Conservation (phyloP, 192 early-diverging fungal species). For the Funneliformis mosseae region DNA sequence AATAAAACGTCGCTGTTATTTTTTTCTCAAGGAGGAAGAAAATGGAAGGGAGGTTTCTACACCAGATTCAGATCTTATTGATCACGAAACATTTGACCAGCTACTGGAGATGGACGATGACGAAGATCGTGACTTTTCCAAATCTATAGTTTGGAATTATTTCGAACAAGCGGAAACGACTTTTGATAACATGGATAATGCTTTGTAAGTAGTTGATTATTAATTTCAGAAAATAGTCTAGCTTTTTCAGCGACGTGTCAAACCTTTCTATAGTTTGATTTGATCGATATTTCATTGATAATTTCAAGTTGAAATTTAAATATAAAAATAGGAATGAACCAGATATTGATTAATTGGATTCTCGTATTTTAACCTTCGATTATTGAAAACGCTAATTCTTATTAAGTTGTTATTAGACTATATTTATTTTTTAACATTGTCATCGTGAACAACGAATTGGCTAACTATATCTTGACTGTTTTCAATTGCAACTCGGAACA, state of each 20-base stretch:
- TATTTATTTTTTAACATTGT: background rate
- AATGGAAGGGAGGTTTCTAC: background rate
- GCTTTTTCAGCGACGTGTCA: no score
- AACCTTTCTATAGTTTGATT: no score
- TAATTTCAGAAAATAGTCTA: background rate
- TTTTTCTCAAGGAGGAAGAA: slow-evolving; percentile 9
- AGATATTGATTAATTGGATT: background rate
- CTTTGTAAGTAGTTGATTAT: slow-evolving; percentile 54
- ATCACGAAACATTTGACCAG: slow-evolving; percentile 84
- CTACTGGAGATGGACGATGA: slow-evolving; percentile 92
- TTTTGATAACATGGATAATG: slow-evolving; percentile 73
- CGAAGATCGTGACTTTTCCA: slow-evolving; percentile 78
- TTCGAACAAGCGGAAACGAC: slow-evolving; percentile 84
- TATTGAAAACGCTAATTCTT: background rate
- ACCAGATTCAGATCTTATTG: slow-evolving; percentile 61
- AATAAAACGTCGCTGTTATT: background rate
- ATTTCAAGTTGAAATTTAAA: background rate
- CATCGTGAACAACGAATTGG: no score
- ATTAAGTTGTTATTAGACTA: background rate
- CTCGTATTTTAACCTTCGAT: background rate
- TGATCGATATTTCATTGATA: no score
- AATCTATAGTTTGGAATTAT: slow-evolving; percentile 75
- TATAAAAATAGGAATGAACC: background rate
- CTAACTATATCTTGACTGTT: no score
- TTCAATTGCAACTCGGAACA: no score